Base-by-base conservation (phyloP, 2,329 filamentous ascomycete genomes). In the Aspergillus quadrilineatus region DNA sequence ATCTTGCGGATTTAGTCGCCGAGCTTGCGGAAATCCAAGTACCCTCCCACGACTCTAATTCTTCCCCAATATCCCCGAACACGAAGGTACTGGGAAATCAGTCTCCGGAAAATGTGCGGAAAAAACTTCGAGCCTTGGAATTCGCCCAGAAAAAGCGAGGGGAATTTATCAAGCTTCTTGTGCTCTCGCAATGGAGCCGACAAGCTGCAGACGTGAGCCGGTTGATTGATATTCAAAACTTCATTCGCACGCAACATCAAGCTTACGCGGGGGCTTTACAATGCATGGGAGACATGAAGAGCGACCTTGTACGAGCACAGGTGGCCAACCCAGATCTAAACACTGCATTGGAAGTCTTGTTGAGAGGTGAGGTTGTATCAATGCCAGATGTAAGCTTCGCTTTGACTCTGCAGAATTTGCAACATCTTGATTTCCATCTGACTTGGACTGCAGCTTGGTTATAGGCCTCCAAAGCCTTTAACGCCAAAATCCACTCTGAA, bases 161-260 rank as follows among this genome's bases (percentile, higher is more conserved):
- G 30, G 91, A 90, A 76, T 97, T 95, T 80, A 90, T 96, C 71
- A 97, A 99, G 76, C 84, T 92, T 6, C 80, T 97, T 17, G 91
- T 99, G 22, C 87, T 99, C 46, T 86, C 89, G 1, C 89, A 94
- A 74, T 99, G 94, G 94, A 90, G 89, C 69, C 84, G 89, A 67
- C 88, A 89, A 71, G 86, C 88, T 34, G 82, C 85, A 39, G 85
- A 89, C 64, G 89, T 97, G 64, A 89, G 88, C 76, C 91, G 89
- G 73, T 81, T 97, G 59, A 95, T 97, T 63, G 92, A 97, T 68
- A 77, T 99, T 62, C 89, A 89, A 69, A 81, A 82, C 28, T 91
- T 93, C 78, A 80, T 95, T 59, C 82, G 86, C 56, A 75, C 79
- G 56, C 82, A 89, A 65, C 81, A 86, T 59, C 73, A 80, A 46